These are phyloP conservation scores for Tolypocladium capitatum DNA, from an alignment of 2,329 filamentous ascomycete species.

Conservation along the genomic window DNA sequence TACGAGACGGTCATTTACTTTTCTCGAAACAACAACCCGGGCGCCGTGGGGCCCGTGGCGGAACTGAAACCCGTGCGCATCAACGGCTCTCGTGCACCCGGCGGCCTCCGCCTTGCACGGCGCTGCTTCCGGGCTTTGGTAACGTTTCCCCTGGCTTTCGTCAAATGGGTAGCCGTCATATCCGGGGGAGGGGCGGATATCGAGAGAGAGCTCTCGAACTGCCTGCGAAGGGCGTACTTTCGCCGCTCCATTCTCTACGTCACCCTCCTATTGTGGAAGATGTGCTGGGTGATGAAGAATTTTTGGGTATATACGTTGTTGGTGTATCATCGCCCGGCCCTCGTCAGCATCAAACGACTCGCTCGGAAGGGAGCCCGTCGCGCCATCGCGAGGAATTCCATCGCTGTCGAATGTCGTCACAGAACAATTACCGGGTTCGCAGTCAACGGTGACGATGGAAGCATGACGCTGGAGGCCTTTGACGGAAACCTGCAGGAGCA, in stretches of 20 bases:
- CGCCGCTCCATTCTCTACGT: constrained; percentile 11
- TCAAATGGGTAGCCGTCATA: constrained; percentile 21
- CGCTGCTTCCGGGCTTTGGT: constrained; percentile 7
- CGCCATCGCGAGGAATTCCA: constrained; percentile 13
- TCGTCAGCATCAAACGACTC: constrained; percentile 18
- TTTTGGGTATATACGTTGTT: constrained; percentile 17
- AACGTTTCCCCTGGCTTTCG: constrained; percentile 11
- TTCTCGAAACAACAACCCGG: neutral
- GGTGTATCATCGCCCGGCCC: constrained; percentile 18
- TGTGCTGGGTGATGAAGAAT: constrained; percentile 18
- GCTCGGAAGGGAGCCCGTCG: constrained; percentile 17
- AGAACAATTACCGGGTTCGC: constrained; percentile 19
- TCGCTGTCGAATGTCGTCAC: constrained; percentile 17
- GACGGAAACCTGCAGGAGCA: constrained; percentile 11
- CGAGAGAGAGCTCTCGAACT: constrained; percentile 22
- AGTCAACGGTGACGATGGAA: constrained; percentile 10
- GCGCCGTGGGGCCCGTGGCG: constrained; percentile 3
- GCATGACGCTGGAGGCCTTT: constrained; percentile 16
- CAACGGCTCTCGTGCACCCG: neutral
- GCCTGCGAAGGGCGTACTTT: constrained; percentile 13
- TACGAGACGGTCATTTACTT: constrained; percentile 1
- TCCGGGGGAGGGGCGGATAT: constrained; percentile 20
- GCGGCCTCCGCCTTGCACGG: constrained; percentile 4
- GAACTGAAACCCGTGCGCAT: constrained; percentile 1
- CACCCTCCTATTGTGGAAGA: constrained; percentile 16